phyloP scores from a whole-genome alignment of 352 stramenopile species.

The Phytophthora rubi region DNA sequence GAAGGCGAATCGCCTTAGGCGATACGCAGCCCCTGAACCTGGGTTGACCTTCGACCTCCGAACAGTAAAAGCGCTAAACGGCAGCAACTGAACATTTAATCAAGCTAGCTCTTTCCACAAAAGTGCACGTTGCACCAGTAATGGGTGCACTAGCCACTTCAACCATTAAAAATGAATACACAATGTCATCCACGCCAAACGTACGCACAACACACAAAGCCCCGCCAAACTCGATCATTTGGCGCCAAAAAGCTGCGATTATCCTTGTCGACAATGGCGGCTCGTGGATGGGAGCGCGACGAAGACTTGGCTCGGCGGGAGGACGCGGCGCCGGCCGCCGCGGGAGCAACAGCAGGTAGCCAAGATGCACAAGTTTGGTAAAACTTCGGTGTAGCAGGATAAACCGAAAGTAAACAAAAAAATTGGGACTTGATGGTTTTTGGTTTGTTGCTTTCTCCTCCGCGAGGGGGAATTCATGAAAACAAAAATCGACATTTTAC shows the following conservation, averaged over 20 bases:
- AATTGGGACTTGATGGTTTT: too few relatives aligned
- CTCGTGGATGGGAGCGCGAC: constrained; percentile 64
- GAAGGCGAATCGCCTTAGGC: too few relatives aligned
- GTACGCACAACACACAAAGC: constrained; percentile 4
- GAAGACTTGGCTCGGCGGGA: constrained; percentile 43
- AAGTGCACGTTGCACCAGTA: too few relatives aligned
- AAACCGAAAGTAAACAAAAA: too few relatives aligned
- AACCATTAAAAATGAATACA: constrained; percentile 6
- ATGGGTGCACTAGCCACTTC: constrained; percentile 16
- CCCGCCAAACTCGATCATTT: constrained; percentile 23
- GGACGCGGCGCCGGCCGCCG: not conserved
- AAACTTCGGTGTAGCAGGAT: too few relatives aligned
- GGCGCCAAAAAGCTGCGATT: constrained; percentile 28
- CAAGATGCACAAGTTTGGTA: not conserved
- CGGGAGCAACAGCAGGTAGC: constrained; percentile 3
- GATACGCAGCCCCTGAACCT: not conserved
- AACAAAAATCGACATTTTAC: too few relatives aligned
- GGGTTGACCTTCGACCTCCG: not conserved
- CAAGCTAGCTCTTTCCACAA: not conserved
- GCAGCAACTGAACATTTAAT: not conserved
- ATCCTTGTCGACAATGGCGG: constrained; percentile 40
- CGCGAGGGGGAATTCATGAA: too few relatives aligned
- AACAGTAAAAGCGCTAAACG: constrained; percentile 22
- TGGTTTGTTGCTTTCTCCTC: too few relatives aligned
- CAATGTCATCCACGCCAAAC: not conserved